Conservation (phyloP, 75 land plant species). For the Pinus taeda region DNA sequence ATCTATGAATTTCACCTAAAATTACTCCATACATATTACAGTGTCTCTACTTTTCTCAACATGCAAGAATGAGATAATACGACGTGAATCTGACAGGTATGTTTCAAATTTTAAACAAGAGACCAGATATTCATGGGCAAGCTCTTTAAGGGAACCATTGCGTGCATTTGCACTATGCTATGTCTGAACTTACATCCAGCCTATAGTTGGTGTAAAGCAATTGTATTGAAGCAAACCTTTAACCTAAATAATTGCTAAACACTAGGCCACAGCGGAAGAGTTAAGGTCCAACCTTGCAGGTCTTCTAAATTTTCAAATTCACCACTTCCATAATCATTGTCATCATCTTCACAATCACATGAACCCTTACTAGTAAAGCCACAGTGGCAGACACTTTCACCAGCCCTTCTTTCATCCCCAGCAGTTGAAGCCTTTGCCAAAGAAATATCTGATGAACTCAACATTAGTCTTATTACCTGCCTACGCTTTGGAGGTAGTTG, state of each 20-base stretch:
- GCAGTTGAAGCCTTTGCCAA: constrained; percentile 31
- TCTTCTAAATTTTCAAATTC: constrained; percentile 5
- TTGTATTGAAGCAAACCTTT: not conserved
- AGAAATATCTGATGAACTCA: constrained; percentile 51
- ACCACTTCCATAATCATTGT: constrained; percentile 12
- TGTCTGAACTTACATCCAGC: not conserved
- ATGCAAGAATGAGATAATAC: not conserved
- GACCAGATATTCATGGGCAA: not conserved
- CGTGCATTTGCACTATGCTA: not conserved
- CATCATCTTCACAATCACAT: constrained; percentile 37
- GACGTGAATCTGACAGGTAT: not conserved
- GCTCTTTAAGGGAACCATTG: not conserved
- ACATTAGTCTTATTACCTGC: constrained; percentile 65
- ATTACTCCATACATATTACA: not conserved
- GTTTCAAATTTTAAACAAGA: not conserved
- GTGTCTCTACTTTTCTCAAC: not conserved
- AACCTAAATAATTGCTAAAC: not conserved
- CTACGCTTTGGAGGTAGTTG: constrained; percentile 93
- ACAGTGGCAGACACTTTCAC: constrained; percentile 27
- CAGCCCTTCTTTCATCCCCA: constrained; percentile 7
- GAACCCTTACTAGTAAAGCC: constrained; percentile 31
- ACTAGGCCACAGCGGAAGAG: not conserved
- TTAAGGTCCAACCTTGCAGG: constrained; percentile 10
- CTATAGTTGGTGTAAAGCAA: not conserved
- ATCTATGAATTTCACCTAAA: not conserved